Base-by-base conservation (phyloP, 225 moss, liverwort and hornwort genomes). In the Asterella californica region DNA sequence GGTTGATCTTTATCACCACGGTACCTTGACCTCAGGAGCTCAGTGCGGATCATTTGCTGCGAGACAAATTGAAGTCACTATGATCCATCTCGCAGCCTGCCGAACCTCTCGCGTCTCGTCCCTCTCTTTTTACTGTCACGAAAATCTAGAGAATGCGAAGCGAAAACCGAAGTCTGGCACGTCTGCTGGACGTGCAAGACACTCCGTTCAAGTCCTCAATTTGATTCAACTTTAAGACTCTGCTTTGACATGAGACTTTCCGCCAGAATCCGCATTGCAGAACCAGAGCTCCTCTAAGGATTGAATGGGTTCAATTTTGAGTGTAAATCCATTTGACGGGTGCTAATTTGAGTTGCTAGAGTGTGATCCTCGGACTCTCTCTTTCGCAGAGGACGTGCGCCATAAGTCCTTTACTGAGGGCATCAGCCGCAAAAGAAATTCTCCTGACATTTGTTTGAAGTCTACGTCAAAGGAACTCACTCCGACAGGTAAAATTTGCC, bases 381-480 rank as follows among this genome's bases (percentile, higher is more conserved):
- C 66, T 42, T 48, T 76, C 11, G 42, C 81, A 79, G 85, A 80
- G 14, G 45, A 63, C 42, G 53, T 29, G 25, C 19, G 15, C 18
- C 21, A 27, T 22, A 30, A 64, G 10, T 72, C 75, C 34, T 19
- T 9, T 57, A 33, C 70, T 21, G 76, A 79, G 61, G 76, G 45
- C 45, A 34, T 69, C 22, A 27, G 55, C 76, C 82, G 76, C 54
- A 85, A 85, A 79, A 79, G 85, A 72, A 37, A 27, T n/a, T 71
- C 37, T 38, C 45, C 82, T 47, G 82, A 79, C 34, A 42, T 2
- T 63, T 33, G 38, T 55, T 18, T 33, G 29, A 24, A 32, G 30
- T 30, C 85, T n/a, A 19, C 34, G 2, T 5, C 33, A 47, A 27
- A 60, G 78, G 49, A 71, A 48, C 12, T 24, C 10, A 57, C 62